These are phyloP conservation scores for Calonectria hongkongensis DNA, from an alignment of 2,329 filamentous ascomycete species.

Conservation along the genomic window DNA sequence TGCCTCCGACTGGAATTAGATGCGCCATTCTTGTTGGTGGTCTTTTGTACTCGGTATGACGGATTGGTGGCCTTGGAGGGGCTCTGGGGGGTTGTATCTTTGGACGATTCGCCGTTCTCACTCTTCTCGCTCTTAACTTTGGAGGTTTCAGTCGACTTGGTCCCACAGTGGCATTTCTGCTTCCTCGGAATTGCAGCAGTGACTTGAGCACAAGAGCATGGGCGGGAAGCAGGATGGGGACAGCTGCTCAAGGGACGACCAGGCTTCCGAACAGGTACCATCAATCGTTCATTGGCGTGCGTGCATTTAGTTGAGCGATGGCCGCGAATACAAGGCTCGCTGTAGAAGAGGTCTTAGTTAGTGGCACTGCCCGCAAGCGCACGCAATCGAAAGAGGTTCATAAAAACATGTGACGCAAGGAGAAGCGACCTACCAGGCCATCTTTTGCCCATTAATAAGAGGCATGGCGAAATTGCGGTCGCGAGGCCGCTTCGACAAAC, in stretches of 20 bases:
- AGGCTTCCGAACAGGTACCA: conserved; percentile 83
- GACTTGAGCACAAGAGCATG: conserved; percentile 78
- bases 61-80: conserved; percentile 56
- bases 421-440: conserved; percentile 78
- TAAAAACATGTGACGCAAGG: conserved; percentile 1
- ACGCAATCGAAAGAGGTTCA: conserved; percentile 15
- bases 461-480: conserved; percentile 70
- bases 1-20: conserved; percentile 62
- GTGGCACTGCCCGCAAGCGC: conserved; percentile 28
- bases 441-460: conserved; percentile 81
- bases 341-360: conserved; percentile 57
- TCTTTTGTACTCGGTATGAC: conserved; percentile 68
- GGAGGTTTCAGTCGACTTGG: conserved; percentile 53
- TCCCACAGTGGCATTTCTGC: conserved; percentile 73
- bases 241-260: conserved; percentile 82
- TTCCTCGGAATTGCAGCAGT: conserved; percentile 78
- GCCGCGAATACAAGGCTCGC: conserved; percentile 84
- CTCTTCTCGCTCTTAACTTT: conserved; percentile 50
- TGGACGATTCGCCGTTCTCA: conserved; percentile 53
- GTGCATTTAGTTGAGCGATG: conserved; percentile 86
- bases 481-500: conserved; percentile 43
- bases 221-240: conserved; percentile 77
- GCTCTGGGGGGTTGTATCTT: conserved; percentile 55
- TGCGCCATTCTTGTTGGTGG: conserved; percentile 58
- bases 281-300: conserved; percentile 79